phyloP scores from a whole-genome alignment of 2,329 filamentous ascomycete genomes.

The Cryphonectria parasitica region DNA sequence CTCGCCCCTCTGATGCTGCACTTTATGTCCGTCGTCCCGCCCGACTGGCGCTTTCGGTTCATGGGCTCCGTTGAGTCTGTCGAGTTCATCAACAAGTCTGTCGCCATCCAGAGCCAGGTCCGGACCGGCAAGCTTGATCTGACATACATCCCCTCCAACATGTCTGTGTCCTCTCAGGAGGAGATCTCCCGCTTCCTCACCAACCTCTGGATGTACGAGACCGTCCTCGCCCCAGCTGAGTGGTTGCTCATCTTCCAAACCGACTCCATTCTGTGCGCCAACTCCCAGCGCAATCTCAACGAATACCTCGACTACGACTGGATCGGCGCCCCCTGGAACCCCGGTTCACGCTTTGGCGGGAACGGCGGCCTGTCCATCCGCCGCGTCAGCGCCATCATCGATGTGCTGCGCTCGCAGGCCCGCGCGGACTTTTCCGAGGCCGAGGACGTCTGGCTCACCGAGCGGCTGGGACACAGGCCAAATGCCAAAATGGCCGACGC shows the following conservation, averaged over 20 bases:
- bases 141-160: conserved; percentile 51
- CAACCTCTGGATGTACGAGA: conserved; percentile 56
- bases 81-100: conserved; percentile 36
- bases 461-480: conserved; percentile 51
- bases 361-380: conserved; percentile 60
- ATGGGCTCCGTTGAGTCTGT: conserved; percentile 49
- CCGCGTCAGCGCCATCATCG: conserved; percentile 53
- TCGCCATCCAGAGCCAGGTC: conserved; percentile 53
- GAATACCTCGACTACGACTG: conserved; percentile 59
- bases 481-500: conserved; percentile 51
- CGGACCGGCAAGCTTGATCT: conserved; percentile 56
- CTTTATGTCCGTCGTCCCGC: conserved; percentile 56
- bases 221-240: conserved; percentile 53
- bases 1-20: conserved; percentile 55
- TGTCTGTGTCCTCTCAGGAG: conserved; percentile 52
- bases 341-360: conserved; percentile 51
- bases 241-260: conserved; percentile 59
- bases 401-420: conserved; percentile 52
- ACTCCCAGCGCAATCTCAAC: conserved; percentile 54
- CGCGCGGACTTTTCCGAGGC: conserved; percentile 55
- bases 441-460: conserved; percentile 61
- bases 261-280: conserved; percentile 61
- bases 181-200: conserved; percentile 53
- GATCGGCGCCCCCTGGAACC: conserved; percentile 51
- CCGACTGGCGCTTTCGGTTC: conserved; percentile 59